Conservation (phyloP, 2,329 filamentous ascomycete genomes). For the Verticillium tricorpus region DNA sequence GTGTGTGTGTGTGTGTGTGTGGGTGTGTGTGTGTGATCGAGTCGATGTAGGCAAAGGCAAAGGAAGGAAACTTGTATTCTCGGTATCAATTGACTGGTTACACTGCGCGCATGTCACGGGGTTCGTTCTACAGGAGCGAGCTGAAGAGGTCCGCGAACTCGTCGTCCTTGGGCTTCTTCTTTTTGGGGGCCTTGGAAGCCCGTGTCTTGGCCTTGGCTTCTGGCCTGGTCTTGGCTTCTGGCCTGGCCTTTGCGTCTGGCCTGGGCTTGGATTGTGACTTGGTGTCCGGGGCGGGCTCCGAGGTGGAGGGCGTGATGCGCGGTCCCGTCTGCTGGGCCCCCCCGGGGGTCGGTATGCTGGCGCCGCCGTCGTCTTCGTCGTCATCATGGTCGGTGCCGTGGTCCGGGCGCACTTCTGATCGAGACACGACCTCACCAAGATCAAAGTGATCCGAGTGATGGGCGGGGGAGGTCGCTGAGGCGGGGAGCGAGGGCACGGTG, state of each 20-base stretch:
- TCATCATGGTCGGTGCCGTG: neutral
- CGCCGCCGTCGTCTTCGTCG: neutral
- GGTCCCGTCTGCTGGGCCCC: neutral
- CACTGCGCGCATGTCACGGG: neutral
- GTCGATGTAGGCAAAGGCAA: neutral
- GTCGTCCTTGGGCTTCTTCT: slow-evolving; percentile 50
- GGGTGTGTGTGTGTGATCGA: neutral
- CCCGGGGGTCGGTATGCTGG: too few relatives aligned
- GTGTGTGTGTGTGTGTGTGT: neutral
- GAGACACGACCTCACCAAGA: slow-evolving; percentile 23
- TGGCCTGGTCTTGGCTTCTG: neutral
- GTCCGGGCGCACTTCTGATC: slow-evolving; percentile 11
- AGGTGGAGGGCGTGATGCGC: neutral
- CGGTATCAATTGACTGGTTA: neutral
- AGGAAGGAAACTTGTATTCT: neutral
- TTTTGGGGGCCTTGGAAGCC: slow-evolving; percentile 26
- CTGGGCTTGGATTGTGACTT: neutral
- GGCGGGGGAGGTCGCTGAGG: neutral
- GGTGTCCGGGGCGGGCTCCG: neutral
- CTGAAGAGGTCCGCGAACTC: slow-evolving; percentile 72
- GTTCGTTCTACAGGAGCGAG: slow-evolving; percentile 34
- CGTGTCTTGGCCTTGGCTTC: slow-evolving; percentile 16
- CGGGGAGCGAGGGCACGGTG: neutral
- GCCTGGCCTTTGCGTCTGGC: neutral
- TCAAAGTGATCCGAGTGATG: slow-evolving; percentile 14